phyloP scores from a whole-genome alignment of 2,329 filamentous ascomycete genomes.

The Magnaporthiopsis poae region DNA sequence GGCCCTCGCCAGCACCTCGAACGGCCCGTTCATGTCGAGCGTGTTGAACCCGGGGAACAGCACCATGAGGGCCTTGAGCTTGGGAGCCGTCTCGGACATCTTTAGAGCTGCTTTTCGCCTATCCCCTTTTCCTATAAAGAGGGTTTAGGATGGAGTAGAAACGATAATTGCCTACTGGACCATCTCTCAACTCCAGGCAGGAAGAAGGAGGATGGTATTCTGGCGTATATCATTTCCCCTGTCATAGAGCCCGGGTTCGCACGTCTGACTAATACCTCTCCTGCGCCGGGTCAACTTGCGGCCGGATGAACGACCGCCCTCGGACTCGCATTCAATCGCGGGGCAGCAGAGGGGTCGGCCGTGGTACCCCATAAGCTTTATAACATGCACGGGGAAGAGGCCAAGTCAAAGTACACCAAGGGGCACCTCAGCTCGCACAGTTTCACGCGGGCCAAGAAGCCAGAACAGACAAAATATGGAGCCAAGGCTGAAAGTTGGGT shows the following conservation, averaged over 20 bases:
- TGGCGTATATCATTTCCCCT: no score
- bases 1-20: slow-evolving; percentile 9
- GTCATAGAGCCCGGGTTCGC: not conserved
- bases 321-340: not conserved
- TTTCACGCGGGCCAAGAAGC: not conserved
- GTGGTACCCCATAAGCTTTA: not conserved
- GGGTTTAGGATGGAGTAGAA: slow-evolving; percentile 15
- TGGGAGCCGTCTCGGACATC: not conserved
- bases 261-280: not conserved
- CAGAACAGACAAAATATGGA: not conserved
- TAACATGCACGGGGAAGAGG: not conserved
- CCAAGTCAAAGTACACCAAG: not conserved
- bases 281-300: not conserved
- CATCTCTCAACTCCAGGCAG: not conserved
- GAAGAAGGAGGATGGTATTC: not conserved
- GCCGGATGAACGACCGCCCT: not conserved
- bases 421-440: not conserved
- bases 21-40: slow-evolving; percentile 11
- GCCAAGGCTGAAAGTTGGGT: not conserved
- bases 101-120: slow-evolving; percentile 11
- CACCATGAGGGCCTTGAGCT: slow-evolving; percentile 1
- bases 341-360: not conserved
- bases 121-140: slow-evolving; percentile 11
- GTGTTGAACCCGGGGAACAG: slow-evolving; percentile 11
- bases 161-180: no score